Base-by-base conservation (phyloP, 257 asterid species). In the Solanum sitiens region DNA sequence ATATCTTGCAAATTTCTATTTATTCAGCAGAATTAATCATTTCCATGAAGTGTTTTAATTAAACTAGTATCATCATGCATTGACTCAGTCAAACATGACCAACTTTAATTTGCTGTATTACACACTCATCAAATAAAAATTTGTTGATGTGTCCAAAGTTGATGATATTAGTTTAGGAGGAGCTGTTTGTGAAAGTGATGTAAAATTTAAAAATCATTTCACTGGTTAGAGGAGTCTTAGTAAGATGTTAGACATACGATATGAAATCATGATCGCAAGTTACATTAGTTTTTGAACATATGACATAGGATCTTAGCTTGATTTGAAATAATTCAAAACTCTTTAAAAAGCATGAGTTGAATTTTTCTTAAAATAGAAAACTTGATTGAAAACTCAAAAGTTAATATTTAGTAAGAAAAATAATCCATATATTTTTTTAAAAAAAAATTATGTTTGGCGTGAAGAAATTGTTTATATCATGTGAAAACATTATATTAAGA, bases 361-460 rank as follows among this genome's bases (percentile, higher is more conserved):
- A 21, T 61, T 23, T 61, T 61, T 63, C 11, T 2, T 10, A 23
- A 63, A 23, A 23, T 63, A 23, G 12, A 63, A 23, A 63, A 10
- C 2, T 63, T 63, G 15, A 63, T 3, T 23, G 15, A 63, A 23
- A 63, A 63, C 32, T 23, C 71, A 63, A 23, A 63, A 23, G 13
- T 23, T 2, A 10, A 63, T 10, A 23, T 63, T n/a, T 63, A 23
- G 32, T 61, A 23, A 21, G 2, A 63, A 9, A 23, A 0, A n/a
- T 0, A 23, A 63, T 23, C 15, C 3, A 63, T n/a, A 27, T 15
- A 63, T 23, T 63, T 63, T 63, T 10, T 2, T 14, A 5, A 59
- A 45, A 59, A 21, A 21, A 3, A 8, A 0, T 23, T 6, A 56
- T 2, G 0, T 10, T 63, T 3, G 2, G 27, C 3, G 5, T 4